Evolutionary conservation across 169 alveolate genomes (phyloP), one percentile per base, ranked within the genome.

Genomic region (Plasmodium adleri): DNA sequence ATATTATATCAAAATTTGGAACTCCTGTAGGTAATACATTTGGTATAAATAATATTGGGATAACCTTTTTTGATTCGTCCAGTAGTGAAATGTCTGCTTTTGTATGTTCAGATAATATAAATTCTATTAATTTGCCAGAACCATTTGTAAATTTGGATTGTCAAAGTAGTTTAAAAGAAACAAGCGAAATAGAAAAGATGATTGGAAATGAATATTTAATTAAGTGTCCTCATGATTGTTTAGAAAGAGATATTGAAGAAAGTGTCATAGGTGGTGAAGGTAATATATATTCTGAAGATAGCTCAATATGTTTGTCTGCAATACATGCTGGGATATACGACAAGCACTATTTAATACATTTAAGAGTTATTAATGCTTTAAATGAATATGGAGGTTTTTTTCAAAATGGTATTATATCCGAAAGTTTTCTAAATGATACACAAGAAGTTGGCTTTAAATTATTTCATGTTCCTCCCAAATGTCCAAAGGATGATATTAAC

Each of bases 251-350:
- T 87, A 87, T 74, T 72, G 91, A 75, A 72, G 92, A 85, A 13
- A 83, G 83, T 10, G 95, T 94, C 15, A 90, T 93, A 52, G 97
- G 97, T 24, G 98, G 98, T 3, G 94, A 93, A 49, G 95, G 94
- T 4, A 97, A 96, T 39, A 90, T 93, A 60, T 96, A 96, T 64
- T 86, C 97, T 24, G 94, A 93, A 56, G 94, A 93, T 54, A 96
- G 97, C 70, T 89, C 97, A 22, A 89, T 96, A 39, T 96, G 98
- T 47, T 74, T 94, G 20, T 95, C 98, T 7, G 97, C 97, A 32
- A 75, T 96, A 10, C 98, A 96, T 59, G 93, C 97, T 7, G 97
- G 97, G 8, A 95, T 93, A 45, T 92, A 92, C 59, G 93, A 88
- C 73, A 86, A 91, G 63, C 90, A 87, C 24, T 86, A 88, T 17